Evolutionary conservation across 441 rosid genomes (phyloP).

Genomic region (Pelargonium citronellum): DNA sequence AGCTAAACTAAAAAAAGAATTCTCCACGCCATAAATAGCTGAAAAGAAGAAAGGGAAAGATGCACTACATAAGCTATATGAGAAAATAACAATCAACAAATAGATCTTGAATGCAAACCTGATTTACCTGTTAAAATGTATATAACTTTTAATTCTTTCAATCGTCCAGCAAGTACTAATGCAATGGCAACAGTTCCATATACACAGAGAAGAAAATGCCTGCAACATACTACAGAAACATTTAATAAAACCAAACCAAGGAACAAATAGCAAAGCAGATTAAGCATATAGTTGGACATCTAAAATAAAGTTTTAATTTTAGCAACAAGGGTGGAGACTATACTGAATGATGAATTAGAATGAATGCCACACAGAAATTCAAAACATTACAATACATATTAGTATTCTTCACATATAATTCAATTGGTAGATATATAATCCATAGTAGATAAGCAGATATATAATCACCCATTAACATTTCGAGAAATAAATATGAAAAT

Average conservation of each 20-base stretch:
- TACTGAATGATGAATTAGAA: neutral
- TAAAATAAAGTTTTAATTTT: neutral
- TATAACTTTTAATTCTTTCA: conserved; percentile 60
- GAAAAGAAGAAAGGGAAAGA: conserved; percentile 25
- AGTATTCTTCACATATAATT: neutral
- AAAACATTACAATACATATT: neutral
- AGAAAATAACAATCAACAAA: conserved; percentile 3
- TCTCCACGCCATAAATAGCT: conserved; percentile 75
- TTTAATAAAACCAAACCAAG: conserved; percentile 3
- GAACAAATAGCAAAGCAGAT: neutral
- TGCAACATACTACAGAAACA: conserved; percentile 28
- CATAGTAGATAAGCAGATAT: neutral
- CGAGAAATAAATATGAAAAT: neutral
- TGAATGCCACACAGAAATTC: neutral
- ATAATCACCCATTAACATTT: neutral
- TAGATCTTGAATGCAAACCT: conserved; percentile 1
- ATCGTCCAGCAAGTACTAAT: conserved; percentile 66
- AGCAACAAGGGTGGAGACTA: neutral
- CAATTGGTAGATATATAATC: neutral
- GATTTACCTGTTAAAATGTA: conserved; percentile 51
- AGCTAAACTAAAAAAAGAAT: conserved; percentile 60
- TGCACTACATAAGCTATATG: conserved; percentile 2
- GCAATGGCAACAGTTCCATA: conserved; percentile 72
- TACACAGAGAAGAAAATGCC: conserved; percentile 80
- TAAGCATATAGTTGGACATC: neutral